These are phyloP conservation scores for Lotus japonicus DNA, from an alignment of 306 rosid genomes.

Conservation along the genomic window DNA sequence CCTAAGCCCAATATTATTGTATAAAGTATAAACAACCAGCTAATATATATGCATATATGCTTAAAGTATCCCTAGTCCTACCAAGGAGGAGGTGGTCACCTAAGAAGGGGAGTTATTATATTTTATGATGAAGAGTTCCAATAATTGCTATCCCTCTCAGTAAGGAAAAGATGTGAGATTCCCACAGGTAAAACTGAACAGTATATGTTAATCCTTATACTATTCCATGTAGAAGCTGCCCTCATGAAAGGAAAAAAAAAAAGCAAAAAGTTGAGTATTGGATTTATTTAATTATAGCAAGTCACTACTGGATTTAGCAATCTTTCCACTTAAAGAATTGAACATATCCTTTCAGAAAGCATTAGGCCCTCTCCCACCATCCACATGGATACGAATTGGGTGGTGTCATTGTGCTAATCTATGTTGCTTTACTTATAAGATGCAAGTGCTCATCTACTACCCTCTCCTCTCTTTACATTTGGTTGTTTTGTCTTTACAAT, in stretches of 20 bases:
- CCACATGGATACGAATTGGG: no score
- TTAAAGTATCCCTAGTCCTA: neutral
- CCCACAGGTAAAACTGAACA: neutral
- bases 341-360: conserved; percentile 29
- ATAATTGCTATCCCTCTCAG: conserved; percentile 8
- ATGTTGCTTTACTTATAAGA: conserved; percentile 4
- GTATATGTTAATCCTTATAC: conserved; percentile 2
- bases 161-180: conserved; percentile 2
- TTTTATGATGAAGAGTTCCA: neutral
- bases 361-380: conserved; percentile 17
- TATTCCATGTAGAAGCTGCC: neutral
- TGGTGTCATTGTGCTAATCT: no score
- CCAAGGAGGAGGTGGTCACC: neutral
- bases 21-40: no score
- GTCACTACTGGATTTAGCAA: conserved; percentile 13
- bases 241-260: neutral
- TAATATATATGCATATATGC: no score
- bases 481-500: conserved; percentile 11
- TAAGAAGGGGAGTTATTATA: neutral
- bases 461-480: conserved; percentile 24
- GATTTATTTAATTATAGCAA: neutral
- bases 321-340: neutral
- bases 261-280: conserved; percentile 7
- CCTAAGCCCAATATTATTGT: neutral
- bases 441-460: conserved; percentile 23